phyloP scores from a whole-genome alignment of 106 monocot genomes.

The Dactylorhiza incarnata region DNA sequence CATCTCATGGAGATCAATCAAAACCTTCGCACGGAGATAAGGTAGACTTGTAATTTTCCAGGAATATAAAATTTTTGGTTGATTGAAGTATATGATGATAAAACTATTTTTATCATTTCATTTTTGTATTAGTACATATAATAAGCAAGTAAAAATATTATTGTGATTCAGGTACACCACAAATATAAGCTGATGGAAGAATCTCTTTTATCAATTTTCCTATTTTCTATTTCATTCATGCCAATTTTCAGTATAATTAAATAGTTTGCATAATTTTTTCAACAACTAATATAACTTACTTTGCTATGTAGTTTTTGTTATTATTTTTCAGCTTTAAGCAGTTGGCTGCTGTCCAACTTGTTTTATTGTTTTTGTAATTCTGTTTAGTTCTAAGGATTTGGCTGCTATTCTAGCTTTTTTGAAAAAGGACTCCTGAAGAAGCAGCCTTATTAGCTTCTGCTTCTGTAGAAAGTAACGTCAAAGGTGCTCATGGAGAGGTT shows the following conservation, averaged over 20 bases:
- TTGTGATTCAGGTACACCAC: conserved; percentile 29
- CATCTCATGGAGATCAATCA: no score
- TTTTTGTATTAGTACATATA: background rate
- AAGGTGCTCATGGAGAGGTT: conserved; percentile 52
- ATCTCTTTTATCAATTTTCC: conserved; percentile 23
- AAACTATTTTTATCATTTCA: background rate
- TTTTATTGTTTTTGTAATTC: conserved; percentile 5
- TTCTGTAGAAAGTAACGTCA: conserved; percentile 18
- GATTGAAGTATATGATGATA: conserved; percentile 32
- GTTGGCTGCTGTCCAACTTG: no score
- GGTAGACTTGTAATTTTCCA: no score
- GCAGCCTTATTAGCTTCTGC: conserved; percentile 26
- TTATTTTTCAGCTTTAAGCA: no score
- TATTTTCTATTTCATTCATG: background rate
- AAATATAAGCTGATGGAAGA: conserved; percentile 57
- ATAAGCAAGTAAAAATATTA: conserved; percentile 1
- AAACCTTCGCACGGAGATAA: no score
- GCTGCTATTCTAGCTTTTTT: conserved; percentile 54
- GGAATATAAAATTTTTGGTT: no score
- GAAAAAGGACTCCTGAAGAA: conserved; percentile 68
- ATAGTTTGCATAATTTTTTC: background rate
- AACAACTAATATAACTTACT: background rate
- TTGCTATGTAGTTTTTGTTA: no score
- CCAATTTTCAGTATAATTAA: background rate
- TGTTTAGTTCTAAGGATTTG: conserved; percentile 73